These are phyloP conservation scores for Tolypocladium paradoxum DNA, from an alignment of 2,329 filamentous ascomycete species.

Conservation along the genomic window DNA sequence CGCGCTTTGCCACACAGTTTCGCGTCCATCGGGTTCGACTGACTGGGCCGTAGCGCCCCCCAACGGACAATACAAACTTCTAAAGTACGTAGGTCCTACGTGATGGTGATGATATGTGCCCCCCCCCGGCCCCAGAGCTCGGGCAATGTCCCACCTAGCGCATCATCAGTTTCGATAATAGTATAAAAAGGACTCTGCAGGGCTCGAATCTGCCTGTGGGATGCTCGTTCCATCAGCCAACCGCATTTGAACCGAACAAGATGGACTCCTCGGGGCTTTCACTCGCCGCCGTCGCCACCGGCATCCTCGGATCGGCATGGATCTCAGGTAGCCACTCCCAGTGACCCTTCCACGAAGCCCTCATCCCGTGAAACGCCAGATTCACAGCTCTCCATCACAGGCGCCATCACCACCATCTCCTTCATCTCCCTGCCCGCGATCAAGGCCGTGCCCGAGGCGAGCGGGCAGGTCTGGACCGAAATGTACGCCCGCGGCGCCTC, in stretches of 20 bases:
- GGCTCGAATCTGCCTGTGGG: too few relatives aligned
- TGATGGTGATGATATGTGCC: neutral
- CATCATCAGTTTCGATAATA: neutral
- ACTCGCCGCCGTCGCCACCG: constrained; percentile 24
- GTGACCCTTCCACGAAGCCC: constrained; percentile 1
- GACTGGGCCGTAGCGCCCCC: too few relatives aligned
- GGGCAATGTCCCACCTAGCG: too few relatives aligned
- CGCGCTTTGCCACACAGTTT: too few relatives aligned
- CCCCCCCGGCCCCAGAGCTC: too few relatives aligned
- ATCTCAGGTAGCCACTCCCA: constrained; percentile 20
- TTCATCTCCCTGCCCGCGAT: constrained; percentile 22
- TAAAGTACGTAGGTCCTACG: too few relatives aligned
- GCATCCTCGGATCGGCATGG: constrained; percentile 27
- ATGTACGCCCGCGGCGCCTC: constrained; percentile 25
- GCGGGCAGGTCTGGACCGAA: constrained; percentile 24
- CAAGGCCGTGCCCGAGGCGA: constrained; percentile 15
- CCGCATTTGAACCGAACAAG: neutral
- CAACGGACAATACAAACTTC: too few relatives aligned
- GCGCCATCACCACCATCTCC: constrained; percentile 24
- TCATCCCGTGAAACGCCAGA: neutral
- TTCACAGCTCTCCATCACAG: constrained; percentile 11
- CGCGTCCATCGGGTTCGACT: too few relatives aligned
- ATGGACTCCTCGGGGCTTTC: constrained; percentile 16
- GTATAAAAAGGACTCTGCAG: neutral
- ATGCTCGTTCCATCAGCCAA: neutral